phyloP scores from a whole-genome alignment of 1,284 basidiomycete genomes.

The Gomphus bonarii region DNA sequence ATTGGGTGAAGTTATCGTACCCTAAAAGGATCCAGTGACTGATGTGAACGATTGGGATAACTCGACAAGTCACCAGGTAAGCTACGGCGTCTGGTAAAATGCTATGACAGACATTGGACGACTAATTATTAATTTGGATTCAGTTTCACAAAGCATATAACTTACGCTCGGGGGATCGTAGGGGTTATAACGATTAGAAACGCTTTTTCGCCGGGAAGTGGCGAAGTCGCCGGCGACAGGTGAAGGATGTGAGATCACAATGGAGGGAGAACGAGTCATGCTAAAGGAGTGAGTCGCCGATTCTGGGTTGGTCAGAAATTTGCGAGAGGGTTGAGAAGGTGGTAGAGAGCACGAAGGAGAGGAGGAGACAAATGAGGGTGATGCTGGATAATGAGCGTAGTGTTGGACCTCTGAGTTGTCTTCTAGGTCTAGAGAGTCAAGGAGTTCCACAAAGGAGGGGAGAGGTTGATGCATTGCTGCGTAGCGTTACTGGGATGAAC shows the following conservation, averaged over 20 bases:
- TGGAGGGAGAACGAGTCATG: not conserved
- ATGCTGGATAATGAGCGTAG: conserved; percentile 4
- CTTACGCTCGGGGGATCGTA: conserved; percentile 2
- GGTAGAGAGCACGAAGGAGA: conserved; percentile 3
- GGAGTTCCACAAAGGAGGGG: conserved; percentile 76
- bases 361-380: conserved; percentile 3
- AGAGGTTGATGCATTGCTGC: conserved; percentile 29
- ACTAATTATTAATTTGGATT: not conserved
- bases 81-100: not conserved
- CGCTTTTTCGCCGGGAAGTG: not conserved
- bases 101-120: not conserved
- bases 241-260: conserved; percentile 3
- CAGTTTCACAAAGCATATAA: not conserved
- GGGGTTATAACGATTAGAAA: conserved; percentile 2
- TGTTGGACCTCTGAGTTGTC: not conserved
- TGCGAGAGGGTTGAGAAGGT: not conserved
- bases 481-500: not conserved
- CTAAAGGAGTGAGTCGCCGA: not conserved
- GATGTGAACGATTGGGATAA: not conserved
- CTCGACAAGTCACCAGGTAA: conserved; percentile 1
- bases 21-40: not conserved
- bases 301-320: not conserved
- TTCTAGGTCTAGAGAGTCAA: conserved; percentile 64
- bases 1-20: not conserved
- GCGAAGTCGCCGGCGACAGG: not conserved